Base-by-base conservation (phyloP, 768 basidiomycete species). In the Lactifluus piperatus region DNA sequence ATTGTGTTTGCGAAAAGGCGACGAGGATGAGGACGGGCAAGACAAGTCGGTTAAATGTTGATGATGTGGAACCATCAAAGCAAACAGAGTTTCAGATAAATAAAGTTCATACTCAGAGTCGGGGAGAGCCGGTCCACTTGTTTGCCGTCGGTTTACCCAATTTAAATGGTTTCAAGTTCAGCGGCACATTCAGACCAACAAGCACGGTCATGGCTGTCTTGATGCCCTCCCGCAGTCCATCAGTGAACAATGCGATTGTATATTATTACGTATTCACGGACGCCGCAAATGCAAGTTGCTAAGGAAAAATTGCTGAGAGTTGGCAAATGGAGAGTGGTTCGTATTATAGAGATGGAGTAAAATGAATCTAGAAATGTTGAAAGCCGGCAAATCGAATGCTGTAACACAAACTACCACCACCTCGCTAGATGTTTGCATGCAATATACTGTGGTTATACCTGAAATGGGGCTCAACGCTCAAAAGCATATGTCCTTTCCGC, bases 1-100 rank as follows among this genome's bases (percentile, higher is more conserved):
- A 72, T 71, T 69, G 64, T 66, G 63, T 44, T 55, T 62, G 62
- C 57, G 67, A 56, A 58, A 39, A 44, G 49, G 41, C 27, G 54
- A 56, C 54, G 46, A 54, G 18, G 39, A 39, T 16, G 54, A 45
- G 43, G 9, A 26, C 48, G 14, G 16, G 20, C 37, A 41, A 53
- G 18, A 7, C 36, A 46, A n/a, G 39, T 41, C 22, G 10, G 36
- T 45, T 32, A 8, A 34, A 18, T 18, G 29, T 37, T 30, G 16
- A 13, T 43, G 43, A 14, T n/a, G 36, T n/a, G 37, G 26, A 51
- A 27, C 45, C 5, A n/a, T 26, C 16, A n/a, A 51, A 56, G 51
- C 60, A 61, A 61, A 32, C n/a, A n/a, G n/a, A n/a, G n/a, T 54
- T 61, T 61, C 45, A 41, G 14, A 22, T 0, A 52, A 51, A 56